phyloP scores from a whole-genome alignment of 2,329 filamentous ascomycete species.

The Hirsutella thompsonii region DNA sequence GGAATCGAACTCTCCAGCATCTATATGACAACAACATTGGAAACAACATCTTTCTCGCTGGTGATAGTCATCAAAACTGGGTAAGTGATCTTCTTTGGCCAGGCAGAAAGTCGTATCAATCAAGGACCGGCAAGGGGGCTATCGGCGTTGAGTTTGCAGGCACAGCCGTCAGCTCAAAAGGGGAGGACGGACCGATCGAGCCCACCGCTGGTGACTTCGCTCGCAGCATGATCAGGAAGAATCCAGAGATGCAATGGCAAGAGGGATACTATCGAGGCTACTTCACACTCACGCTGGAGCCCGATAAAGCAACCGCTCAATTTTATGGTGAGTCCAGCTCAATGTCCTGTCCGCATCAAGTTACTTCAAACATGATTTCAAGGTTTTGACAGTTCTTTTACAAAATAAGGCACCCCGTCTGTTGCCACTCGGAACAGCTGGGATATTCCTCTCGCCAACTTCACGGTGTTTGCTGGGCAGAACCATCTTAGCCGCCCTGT shows the following conservation, averaged over 20 bases:
- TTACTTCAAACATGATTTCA: not conserved
- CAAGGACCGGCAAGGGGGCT: slow-evolving; percentile 36
- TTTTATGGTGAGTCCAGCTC: slow-evolving; percentile 41
- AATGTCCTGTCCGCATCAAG: too few relatives aligned
- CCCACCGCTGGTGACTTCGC: slow-evolving; percentile 35
- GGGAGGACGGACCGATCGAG: slow-evolving; percentile 44
- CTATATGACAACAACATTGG: slow-evolving; percentile 55
- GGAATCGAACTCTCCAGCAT: slow-evolving; percentile 56
- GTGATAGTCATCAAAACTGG: slow-evolving; percentile 58
- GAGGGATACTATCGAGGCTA: slow-evolving; percentile 65
- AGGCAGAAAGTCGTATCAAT: slow-evolving; percentile 37
- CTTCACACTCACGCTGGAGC: slow-evolving; percentile 47
- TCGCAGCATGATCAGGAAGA: slow-evolving; percentile 31
- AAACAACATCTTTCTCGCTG: slow-evolving; percentile 62
- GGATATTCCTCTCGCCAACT: slow-evolving; percentile 57
- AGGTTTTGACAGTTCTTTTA: not conserved
- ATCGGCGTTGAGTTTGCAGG: slow-evolving; percentile 55
- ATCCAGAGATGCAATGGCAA: slow-evolving; percentile 58
- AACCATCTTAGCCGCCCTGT: slow-evolving; percentile 39
- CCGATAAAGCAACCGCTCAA: slow-evolving; percentile 44
- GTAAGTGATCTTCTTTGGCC: slow-evolving; percentile 47
- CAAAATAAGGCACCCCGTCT: slow-evolving; percentile 32
- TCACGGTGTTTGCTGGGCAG: slow-evolving; percentile 49
- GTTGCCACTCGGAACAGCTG: slow-evolving; percentile 45
- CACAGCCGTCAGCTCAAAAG: slow-evolving; percentile 49